Percentiles rank a stretch among this genome's conserved stretches.
phyloP scores from a whole-genome alignment of 352 stramenopile species.

The Blastocystis sp. region DNA sequence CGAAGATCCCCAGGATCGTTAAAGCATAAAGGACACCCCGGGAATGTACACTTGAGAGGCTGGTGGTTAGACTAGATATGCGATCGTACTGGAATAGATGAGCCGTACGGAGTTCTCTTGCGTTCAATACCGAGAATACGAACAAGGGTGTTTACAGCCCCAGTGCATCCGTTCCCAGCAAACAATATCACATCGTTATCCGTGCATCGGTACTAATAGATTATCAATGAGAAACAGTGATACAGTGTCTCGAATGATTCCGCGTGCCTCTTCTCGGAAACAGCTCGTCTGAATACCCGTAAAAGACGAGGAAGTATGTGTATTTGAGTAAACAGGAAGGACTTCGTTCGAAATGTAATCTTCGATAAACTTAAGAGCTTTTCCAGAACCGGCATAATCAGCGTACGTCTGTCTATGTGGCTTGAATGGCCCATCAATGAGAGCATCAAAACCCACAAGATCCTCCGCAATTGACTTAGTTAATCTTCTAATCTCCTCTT shows the following conservation, averaged over 20 bases:
- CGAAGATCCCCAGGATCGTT: constrained; percentile 40
- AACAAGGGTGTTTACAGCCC: constrained; percentile 76
- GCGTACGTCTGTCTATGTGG: constrained; percentile 79
- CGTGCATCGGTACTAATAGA: constrained; percentile 56
- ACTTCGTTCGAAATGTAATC: constrained; percentile 78
- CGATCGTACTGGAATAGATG: background rate
- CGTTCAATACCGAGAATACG: constrained; percentile 70
- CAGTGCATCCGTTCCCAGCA: constrained; percentile 77
- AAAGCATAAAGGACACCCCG: constrained; percentile 51
- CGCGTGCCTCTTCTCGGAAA: constrained; percentile 86
- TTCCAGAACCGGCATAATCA: constrained; percentile 86
- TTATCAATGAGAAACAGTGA: background rate
- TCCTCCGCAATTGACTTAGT: constrained; percentile 48
- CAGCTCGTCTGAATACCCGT: constrained; percentile 82
- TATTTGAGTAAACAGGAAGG: constrained; percentile 90
- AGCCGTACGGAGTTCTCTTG: background rate
- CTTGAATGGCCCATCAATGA: constrained; percentile 70
- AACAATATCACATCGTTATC: constrained; percentile 88
- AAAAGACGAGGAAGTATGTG: constrained; percentile 83
- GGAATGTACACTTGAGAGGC: constrained; percentile 34
- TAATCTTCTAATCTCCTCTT: constrained; percentile 62
- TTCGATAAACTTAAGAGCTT: constrained; percentile 80
- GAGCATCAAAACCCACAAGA: constrained; percentile 60
- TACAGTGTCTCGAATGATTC: constrained; percentile 81
- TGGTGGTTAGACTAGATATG: background rate